Base-by-base conservation (phyloP, 2,329 filamentous ascomycete species). In the Claviceps sp. region DNA sequence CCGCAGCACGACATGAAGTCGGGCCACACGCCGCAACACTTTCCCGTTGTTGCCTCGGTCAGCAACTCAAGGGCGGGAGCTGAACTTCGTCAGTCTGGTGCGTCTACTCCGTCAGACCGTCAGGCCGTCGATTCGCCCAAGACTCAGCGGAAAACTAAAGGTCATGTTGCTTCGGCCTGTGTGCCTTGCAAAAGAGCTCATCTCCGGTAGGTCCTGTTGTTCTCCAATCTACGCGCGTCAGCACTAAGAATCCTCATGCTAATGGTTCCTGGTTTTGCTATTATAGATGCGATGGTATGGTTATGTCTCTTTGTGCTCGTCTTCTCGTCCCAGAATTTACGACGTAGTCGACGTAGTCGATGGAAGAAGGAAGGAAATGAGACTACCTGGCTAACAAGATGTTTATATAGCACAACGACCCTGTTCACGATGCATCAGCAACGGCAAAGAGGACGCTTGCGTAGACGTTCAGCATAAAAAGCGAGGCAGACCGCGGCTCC, bases 391-490 rank as follows among this genome's bases (percentile, higher is more conserved):
- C 69, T 72, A 60, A 74, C 66, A 17, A 44, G 44, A 29, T 53
- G 49, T 56, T 9, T n/a, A 61, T 62, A 85, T n/a, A n/a, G 82
- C 85, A 49, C 83, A 88, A 66, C 77, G 87, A 52, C 87, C 87
- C 29, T 93, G 87, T 63, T 83, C 83, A 29, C 78, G 87, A 62
- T 93, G 87, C 63, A 71, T 85, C 37, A 80, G 80, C 60, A 88
- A 87, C 61, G 85, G 85, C 54, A 93, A 91, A 61, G 75, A 91
- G 72, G 85, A 89, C 53, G 76, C 82, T 7, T 93, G 87, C 62
- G 74, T 88, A 59, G 87, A 93, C 66, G 86, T 93, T 37, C 84
- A 88, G 62, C 87, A 93, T 67, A 93, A 91, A 67, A 93, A 91
- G 65, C 74, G 87, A 59, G 87, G 87, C 43, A 77, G 87, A 47